Evolutionary conservation across 225 moss, liverwort and hornwort species (phyloP).

Genomic region (Polytrichum commune): DNA sequence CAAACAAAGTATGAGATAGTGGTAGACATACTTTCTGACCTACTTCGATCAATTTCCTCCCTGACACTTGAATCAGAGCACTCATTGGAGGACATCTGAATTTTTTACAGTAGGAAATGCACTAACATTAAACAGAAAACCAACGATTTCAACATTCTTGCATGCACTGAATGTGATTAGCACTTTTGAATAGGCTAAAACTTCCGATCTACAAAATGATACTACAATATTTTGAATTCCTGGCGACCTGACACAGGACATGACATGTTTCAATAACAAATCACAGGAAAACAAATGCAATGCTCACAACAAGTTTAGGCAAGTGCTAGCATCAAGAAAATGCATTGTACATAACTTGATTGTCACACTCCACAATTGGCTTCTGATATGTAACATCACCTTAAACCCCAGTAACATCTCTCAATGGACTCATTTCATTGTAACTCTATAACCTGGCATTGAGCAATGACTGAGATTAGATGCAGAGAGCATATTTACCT

Average conservation of each 20-base stretch:
- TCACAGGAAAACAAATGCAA: no score
- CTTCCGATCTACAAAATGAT: no score
- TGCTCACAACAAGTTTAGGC: no score
- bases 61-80: neutral
- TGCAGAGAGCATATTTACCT: constrained; percentile 19
- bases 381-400: neutral
- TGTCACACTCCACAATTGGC: neutral
- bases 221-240: no score
- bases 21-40: neutral
- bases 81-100: neutral
- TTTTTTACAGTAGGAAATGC: neutral
- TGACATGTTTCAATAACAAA: no score
- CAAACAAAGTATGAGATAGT: constrained; percentile 4
- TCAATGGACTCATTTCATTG: neutral
- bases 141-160: neutral
- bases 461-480: neutral
- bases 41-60: neutral
- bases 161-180: neutral
- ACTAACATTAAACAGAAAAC: neutral
- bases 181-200: neutral
- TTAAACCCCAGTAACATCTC: neutral
- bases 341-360: neutral
- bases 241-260: no score
- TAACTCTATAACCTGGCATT: neutral
- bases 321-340: neutral